These are phyloP conservation scores for Polyporus tsugae DNA, from an alignment of 1,284 basidiomycete species.

Conservation along the genomic window DNA sequence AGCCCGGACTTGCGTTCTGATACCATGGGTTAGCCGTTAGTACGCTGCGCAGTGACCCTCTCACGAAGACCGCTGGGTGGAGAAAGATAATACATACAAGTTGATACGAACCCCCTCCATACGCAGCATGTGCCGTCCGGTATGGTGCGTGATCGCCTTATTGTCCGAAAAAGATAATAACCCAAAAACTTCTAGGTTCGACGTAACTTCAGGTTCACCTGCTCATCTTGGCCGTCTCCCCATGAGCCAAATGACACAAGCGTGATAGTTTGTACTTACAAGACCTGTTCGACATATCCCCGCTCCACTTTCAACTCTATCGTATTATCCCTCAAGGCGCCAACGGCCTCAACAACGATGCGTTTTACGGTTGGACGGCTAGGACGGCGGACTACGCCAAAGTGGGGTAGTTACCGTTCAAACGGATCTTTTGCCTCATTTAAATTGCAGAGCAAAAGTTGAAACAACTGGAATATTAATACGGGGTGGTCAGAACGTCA, in stretches of 20 bases:
- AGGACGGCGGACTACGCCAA: background rate
- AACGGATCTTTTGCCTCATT: too few species aligned
- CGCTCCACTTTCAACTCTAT: too few species aligned
- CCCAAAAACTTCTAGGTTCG: background rate
- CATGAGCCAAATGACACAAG: background rate
- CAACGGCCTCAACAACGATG: too few species aligned
- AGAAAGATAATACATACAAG: too few species aligned
- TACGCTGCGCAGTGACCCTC: background rate
- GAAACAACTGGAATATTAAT: background rate
- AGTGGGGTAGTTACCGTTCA: constrained; percentile 1
- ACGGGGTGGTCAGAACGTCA: background rate
- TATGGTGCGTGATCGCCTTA: background rate
- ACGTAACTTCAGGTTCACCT: background rate
- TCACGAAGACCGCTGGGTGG: background rate
- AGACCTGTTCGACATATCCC: too few species aligned
- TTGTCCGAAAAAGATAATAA: background rate
- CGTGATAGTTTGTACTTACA: background rate
- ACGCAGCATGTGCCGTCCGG: background rate
- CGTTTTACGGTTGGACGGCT: background rate
- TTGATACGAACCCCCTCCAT: background rate
- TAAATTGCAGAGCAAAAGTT: background rate
- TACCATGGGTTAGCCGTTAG: background rate
- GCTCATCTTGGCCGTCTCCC: background rate
- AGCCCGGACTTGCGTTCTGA: background rate
- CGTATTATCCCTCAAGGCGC: too few species aligned